Base-by-base conservation (phyloP, 495 filamentous ascomycete species). In the Ascodesmis nigricans region DNA sequence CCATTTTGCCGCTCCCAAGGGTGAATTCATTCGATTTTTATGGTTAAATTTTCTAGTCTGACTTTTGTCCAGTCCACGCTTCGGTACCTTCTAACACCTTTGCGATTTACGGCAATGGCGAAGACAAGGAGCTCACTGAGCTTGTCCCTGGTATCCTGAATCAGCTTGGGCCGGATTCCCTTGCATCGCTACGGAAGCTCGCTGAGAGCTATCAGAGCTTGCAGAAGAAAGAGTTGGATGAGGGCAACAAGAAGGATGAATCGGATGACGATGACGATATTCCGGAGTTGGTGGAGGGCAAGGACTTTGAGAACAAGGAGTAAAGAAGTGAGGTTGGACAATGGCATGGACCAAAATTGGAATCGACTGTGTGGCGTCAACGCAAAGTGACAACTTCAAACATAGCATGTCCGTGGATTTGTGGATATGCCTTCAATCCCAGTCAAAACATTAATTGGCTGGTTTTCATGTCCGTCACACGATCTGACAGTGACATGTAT, bases 61-160 rank as follows among this genome's bases (percentile, higher is more conserved):
- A 31, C 20, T 31, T 32, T 33, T 16, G 28, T 6, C 42, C 43
- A 97, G 87, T 97, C 46, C 87, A 97, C 65, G 87, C 82, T 37
- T 75, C 84, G 36, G 81, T 92, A 46, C 80, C 84, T 51, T 67
- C 83, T 53, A 97, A 97, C 69, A 83, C 87, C 57, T 97, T 93
- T 62, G 90, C 87, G 59, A 84, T 97, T 67, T 97, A 97, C 68
- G 87, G 87, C 41, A 70, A 74, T 61, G 90, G 90, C 47, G 87
- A 97, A 59, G 90, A 97, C 64, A 97, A 97, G 70, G 87, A 97
- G 62, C 77, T 97, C 48, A 97, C 87, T 26, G 87, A 97, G 65
- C 81, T 97, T 51, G 87, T 97, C 44, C 87, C 87, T 47, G 87
- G 87, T 37, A 97, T 97, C 65, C 78, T 97, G 35, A 95, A 95